phyloP scores from a whole-genome alignment of 108 stramenopile genomes.

The Thalassiosira profunda region DNA sequence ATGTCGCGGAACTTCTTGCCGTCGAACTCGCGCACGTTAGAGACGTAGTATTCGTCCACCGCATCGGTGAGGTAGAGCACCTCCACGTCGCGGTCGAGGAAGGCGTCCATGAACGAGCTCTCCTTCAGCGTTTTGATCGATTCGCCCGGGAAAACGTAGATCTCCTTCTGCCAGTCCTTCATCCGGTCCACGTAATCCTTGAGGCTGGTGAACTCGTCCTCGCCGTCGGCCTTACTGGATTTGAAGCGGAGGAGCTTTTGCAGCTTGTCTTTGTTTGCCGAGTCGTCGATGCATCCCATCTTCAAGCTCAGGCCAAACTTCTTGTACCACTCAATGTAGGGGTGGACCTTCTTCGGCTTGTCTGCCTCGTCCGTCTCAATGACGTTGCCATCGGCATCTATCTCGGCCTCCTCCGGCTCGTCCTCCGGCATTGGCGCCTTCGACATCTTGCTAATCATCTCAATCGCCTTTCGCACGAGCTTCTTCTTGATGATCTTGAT shows the following conservation, averaged over 20 bases:
- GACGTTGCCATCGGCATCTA: conserved; percentile 65
- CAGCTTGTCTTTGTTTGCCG: conserved; percentile 92
- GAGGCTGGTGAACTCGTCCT: conserved; percentile 76
- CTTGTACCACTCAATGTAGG: conserved; percentile 96
- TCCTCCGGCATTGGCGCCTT: conserved; percentile 48
- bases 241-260: conserved; percentile 96
- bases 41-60: conserved; percentile 96
- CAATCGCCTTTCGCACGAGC: conserved; percentile 97
- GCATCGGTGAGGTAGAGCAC: conserved; percentile 96
- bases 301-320: conserved; percentile 96
- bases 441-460: conserved; percentile 93
- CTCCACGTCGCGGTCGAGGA: conserved; percentile 94
- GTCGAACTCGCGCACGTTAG: conserved; percentile 77
- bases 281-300: conserved; percentile 98
- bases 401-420: conserved; percentile 64
- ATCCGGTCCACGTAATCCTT: conserved; percentile 94
- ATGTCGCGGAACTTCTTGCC: conserved; percentile 92
- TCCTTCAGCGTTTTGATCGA: conserved; percentile 80
- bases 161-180: conserved; percentile 99
- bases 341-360: conserved; percentile 55
- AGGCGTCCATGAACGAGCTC: conserved; percentile 95
- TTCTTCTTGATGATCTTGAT: conserved; percentile 99
- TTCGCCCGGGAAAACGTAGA: conserved; percentile 96
- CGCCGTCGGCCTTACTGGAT: conserved; percentile 80
- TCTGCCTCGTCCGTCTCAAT: conserved; percentile 56